phyloP scores from a whole-genome alignment of 768 basidiomycete genomes.

The Agaricus blazei region DNA sequence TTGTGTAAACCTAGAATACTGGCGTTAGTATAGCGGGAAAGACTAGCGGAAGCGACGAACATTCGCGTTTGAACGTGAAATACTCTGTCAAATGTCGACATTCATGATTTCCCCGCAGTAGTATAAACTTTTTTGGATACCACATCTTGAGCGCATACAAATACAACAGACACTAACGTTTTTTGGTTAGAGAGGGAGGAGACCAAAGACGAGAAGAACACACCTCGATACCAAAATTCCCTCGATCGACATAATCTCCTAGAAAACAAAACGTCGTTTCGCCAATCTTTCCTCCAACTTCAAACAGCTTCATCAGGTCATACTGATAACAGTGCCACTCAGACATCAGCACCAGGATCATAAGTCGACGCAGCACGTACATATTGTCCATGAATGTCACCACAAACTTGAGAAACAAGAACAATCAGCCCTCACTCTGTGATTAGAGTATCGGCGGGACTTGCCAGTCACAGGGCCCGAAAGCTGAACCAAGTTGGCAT shows the following conservation, averaged over 20 bases:
- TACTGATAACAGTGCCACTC: slow-evolving; percentile 48
- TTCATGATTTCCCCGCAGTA: slow-evolving; percentile 96
- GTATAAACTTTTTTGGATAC: slow-evolving; percentile 75
- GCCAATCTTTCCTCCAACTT: slow-evolving; percentile 80
- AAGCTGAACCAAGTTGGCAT: slow-evolving; percentile 84
- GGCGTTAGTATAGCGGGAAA: not conserved
- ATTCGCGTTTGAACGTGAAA: slow-evolving; percentile 98
- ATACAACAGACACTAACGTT: slow-evolving; percentile 76
- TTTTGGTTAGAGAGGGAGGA: not conserved
- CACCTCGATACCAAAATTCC: slow-evolving; percentile 77
- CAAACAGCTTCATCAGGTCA: slow-evolving; percentile 97
- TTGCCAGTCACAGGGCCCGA: slow-evolving; percentile 87
- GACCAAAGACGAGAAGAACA: not conserved
- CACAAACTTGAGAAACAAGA: slow-evolving; percentile 60
- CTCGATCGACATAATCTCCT: slow-evolving; percentile 96
- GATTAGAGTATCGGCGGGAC: slow-evolving; percentile 18
- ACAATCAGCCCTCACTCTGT: not conserved
- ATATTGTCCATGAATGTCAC: slow-evolving; percentile 98
- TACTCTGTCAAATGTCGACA: slow-evolving; percentile 96
- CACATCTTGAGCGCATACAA: slow-evolving; percentile 91
- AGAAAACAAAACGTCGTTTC: slow-evolving; percentile 90
- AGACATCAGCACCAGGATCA: not conserved
- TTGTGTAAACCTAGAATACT: slow-evolving; percentile 71
- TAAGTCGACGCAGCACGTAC: slow-evolving; percentile 34
- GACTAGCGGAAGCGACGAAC: slow-evolving; percentile 35